Percentiles rank a stretch among this genome's conserved stretches.
These are phyloP conservation scores for Eucalyptus lansdowneana DNA, from an alignment of 345 rosid species.

Conservation along the genomic window DNA sequence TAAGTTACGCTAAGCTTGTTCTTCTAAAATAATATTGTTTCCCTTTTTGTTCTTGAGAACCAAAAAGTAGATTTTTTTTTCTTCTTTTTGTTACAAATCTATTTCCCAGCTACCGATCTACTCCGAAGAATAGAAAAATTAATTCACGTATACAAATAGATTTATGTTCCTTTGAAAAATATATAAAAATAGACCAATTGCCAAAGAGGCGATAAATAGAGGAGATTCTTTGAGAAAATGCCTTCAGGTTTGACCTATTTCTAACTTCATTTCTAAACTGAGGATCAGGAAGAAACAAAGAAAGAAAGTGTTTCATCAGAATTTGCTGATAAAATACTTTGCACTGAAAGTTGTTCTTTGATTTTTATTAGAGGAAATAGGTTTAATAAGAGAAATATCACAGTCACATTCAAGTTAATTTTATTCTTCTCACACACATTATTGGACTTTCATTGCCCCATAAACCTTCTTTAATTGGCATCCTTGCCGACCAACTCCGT, in stretches of 20 bases:
- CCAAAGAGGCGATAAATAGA: background rate
- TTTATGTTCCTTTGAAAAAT: too few species aligned
- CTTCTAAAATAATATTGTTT: too few species aligned
- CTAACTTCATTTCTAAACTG: background rate
- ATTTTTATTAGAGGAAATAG: background rate
- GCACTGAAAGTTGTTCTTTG: background rate
- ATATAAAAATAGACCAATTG: too few species aligned
- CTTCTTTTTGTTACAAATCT: too few species aligned
- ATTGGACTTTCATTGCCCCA: background rate
- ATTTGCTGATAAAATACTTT: background rate
- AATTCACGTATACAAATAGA: too few species aligned
- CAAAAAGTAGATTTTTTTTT: too few species aligned
- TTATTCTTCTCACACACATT: background rate
- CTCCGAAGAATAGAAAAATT: too few species aligned
- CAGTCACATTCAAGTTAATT: background rate
- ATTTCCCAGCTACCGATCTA: accelerated
- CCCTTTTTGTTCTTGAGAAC: too few species aligned
- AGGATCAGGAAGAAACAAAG: background rate
- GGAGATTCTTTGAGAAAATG: background rate
- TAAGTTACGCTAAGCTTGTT: accelerated
- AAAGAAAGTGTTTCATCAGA: background rate
- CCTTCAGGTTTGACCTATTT: background rate
- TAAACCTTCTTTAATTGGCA: background rate
- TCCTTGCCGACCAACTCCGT: background rate
- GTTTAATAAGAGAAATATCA: too few species aligned